A percentile compares a stretch with the other conserved stretches of the same genome.
Evolutionary conservation across 2,329 filamentous ascomycete species (phyloP).

Genomic region (Paecilomyces fulvus): DNA sequence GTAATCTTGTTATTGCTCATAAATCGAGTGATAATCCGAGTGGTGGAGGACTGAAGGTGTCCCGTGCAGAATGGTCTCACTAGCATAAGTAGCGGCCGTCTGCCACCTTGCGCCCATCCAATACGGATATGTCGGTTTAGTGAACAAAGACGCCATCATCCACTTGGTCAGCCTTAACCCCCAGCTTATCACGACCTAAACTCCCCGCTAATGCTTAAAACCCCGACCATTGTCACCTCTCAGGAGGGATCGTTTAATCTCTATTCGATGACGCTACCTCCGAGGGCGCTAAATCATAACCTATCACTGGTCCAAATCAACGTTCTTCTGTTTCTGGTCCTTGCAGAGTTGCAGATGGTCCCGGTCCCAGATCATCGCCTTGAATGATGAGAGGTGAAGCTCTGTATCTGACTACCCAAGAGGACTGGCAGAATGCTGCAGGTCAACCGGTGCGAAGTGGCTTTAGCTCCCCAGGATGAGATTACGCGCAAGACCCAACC

Average conservation of each 20-base stretch:
- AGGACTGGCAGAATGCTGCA: background rate
- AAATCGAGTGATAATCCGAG: too few relatives aligned
- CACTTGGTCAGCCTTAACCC: background rate
- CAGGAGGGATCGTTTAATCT: background rate
- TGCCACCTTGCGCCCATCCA: background rate
- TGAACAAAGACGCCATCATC: background rate
- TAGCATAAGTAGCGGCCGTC: background rate
- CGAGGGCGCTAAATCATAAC: constrained; percentile 1
- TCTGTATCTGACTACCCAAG: background rate
- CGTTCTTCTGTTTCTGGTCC: background rate
- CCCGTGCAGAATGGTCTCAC: background rate
- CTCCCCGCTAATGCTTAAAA: constrained; percentile 8
- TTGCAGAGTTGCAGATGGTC: background rate
- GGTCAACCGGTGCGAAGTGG: background rate
- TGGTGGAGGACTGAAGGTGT: background rate
- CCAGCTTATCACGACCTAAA: constrained; percentile 1
- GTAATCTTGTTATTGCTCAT: too few relatives aligned
- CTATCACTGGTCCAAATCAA: constrained; percentile 4
- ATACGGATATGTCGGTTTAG: background rate
- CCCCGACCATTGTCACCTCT: constrained; percentile 7
- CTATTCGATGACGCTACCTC: constrained; percentile 3
- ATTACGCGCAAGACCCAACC: background rate
- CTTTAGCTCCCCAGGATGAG: background rate
- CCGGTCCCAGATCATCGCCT: constrained; percentile 1
- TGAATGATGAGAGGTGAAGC: background rate